Conservation (phyloP, 2,329 filamentous ascomycete genomes). For the Diplocarpon mali region DNA sequence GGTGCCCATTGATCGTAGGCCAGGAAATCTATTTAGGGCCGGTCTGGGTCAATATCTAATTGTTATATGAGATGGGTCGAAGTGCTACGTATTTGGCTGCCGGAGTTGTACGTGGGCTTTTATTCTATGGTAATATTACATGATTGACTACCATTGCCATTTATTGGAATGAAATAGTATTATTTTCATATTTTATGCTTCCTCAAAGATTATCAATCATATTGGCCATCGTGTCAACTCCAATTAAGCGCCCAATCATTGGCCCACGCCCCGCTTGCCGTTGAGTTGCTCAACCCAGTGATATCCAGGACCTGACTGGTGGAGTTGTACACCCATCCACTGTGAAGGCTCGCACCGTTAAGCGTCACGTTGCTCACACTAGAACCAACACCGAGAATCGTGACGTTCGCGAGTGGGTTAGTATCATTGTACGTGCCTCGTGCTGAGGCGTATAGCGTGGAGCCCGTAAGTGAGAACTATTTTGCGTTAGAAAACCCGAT, state of each 20-base stretch:
- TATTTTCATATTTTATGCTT: no score
- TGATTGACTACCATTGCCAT: no score
- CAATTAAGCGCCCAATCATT: conserved; percentile 46
- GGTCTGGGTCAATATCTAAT: no score
- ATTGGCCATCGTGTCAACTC: no score
- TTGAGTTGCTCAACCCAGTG: conserved; percentile 37
- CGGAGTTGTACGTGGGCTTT: no score
- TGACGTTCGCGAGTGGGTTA: conserved; percentile 51
- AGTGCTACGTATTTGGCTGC: no score
- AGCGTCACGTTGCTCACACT: conserved; percentile 37
- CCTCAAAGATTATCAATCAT: no score
- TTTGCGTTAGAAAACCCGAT: not conserved
- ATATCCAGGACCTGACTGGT: conserved; percentile 39
- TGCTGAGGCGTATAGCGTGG: conserved; percentile 36
- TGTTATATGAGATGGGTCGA: no score
- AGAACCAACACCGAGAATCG: conserved; percentile 45
- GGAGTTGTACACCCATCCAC: conserved; percentile 37
- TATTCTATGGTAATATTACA: no score
- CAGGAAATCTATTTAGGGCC: no score
- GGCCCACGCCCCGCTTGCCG: conserved; percentile 45
- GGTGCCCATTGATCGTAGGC: not conserved
- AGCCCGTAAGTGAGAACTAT: conserved; percentile 33
- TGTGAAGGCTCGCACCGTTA: conserved; percentile 36
- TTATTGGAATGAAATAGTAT: no score
- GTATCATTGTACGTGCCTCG: conserved; percentile 43